A percentile compares a stretch with the other conserved stretches of the same genome.
Conservation (phyloP, 345 rosid species). For the Lumnitzera racemosa region DNA sequence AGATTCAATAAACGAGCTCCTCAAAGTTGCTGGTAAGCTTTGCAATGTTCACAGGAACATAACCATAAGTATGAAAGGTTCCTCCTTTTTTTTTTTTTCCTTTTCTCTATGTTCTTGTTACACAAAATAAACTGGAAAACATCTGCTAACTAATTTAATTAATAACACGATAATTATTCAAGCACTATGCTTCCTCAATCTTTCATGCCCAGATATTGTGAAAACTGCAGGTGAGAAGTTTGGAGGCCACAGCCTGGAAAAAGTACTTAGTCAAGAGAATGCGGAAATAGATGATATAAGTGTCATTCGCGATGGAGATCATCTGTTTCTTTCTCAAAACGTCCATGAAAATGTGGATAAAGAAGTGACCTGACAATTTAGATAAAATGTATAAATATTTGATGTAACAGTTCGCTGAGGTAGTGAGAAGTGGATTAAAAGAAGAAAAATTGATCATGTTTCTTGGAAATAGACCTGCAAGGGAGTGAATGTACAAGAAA, state of each 20-base stretch:
- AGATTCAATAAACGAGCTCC: slow-evolving; percentile 66
- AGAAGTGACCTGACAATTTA: slow-evolving; percentile 14
- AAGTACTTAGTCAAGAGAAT: slow-evolving; percentile 50
- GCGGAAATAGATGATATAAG: slow-evolving; percentile 72
- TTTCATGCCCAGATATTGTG: slow-evolving; percentile 28
- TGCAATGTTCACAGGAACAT: too few species aligned
- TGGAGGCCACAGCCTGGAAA: slow-evolving; percentile 47
- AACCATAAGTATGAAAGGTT: too few species aligned
- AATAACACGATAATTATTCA: too few species aligned
- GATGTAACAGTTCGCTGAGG: slow-evolving; percentile 23
- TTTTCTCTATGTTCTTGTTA: too few species aligned
- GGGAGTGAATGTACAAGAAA: too few species aligned
- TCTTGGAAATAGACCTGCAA: too few species aligned
- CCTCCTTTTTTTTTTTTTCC: too few species aligned
- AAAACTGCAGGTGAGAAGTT: slow-evolving; percentile 75
- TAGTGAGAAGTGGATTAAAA: background rate
- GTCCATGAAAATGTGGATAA: slow-evolving; percentile 21
- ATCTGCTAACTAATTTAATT: too few species aligned
- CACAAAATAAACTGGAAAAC: too few species aligned
- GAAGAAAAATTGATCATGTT: background rate
- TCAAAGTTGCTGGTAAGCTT: slow-evolving; percentile 72
- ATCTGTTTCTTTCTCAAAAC: slow-evolving; percentile 58
- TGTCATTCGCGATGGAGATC: slow-evolving; percentile 92
- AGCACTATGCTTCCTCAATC: background rate
- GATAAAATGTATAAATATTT: slow-evolving; percentile 6